These are phyloP conservation scores for Teunomyces atbi DNA, from an alignment of 805 yeast genomes.

Conservation along the genomic window DNA sequence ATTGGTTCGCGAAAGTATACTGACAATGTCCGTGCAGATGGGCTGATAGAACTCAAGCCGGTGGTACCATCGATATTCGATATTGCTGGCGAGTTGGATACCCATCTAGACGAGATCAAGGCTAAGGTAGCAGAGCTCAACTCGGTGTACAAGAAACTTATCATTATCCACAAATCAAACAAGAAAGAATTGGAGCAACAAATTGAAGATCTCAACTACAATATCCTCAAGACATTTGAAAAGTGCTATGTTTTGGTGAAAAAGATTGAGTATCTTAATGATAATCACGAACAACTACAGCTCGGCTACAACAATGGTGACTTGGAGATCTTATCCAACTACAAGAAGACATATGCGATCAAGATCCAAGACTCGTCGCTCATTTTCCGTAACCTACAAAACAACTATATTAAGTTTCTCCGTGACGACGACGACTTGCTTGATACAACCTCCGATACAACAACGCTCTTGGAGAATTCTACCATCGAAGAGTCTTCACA, in stretches of 20 bases:
- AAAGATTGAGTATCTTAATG: conserved; percentile 47
- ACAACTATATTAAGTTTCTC: conserved; percentile 79
- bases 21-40: conserved; percentile 18
- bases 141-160: conserved; percentile 71
- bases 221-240: conserved; percentile 75
- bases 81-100: conserved; percentile 69
- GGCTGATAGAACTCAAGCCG: conserved; percentile 56
- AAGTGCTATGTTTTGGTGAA: conserved; percentile 74
- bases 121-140: conserved; percentile 58
- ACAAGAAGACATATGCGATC: conserved; percentile 80
- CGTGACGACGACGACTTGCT: conserved; percentile 69
- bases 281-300: conserved; percentile 41
- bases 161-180: conserved; percentile 87
- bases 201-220: conserved; percentile 75
- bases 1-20: conserved; percentile 31
- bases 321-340: conserved; percentile 67
- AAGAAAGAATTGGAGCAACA: conserved; percentile 69
- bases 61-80: conserved; percentile 81
- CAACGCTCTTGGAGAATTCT: conserved; percentile 4
- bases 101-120: conserved; percentile 51
- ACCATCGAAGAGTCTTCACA: conserved; percentile 28
- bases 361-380: conserved; percentile 78
- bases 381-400: conserved; percentile 81
- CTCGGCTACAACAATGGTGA: conserved; percentile 46
- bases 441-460: conserved; percentile 8